These are phyloP conservation scores for Pachyrhizus erosus DNA, from an alignment of 306 rosid genomes.

Conservation along the genomic window DNA sequence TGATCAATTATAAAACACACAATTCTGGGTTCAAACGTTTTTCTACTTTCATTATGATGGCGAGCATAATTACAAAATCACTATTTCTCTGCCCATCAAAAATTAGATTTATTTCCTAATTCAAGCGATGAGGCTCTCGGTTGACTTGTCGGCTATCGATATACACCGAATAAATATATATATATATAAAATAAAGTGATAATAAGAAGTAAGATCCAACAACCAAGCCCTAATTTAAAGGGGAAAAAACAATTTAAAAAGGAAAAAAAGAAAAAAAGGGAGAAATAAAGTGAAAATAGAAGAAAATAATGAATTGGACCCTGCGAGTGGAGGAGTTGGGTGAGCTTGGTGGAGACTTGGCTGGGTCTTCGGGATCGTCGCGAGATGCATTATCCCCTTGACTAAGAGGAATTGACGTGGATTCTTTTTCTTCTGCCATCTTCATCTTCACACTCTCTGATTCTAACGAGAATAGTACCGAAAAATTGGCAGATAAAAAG, in stretches of 20 bases:
- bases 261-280: neutral
- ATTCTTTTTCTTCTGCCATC: slow-evolving; percentile 87
- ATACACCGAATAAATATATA: neutral
- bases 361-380: slow-evolving; percentile 89
- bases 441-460: slow-evolving; percentile 8
- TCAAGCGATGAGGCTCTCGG: neutral
- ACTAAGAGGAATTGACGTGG: slow-evolving; percentile 84
- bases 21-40: neutral
- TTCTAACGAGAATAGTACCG: neutral
- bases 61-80: neutral
- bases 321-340: slow-evolving; percentile 89
- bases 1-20: slow-evolving; percentile 7
- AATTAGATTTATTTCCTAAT: slow-evolving; percentile 19
- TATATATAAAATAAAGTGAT: neutral
- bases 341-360: slow-evolving; percentile 74
- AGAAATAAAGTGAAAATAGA: neutral
- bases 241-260: neutral
- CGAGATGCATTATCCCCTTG: slow-evolving; percentile 69
- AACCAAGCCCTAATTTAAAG: slow-evolving; percentile 32
- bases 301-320: slow-evolving; percentile 44
- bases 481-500: neutral
- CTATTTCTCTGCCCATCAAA: slow-evolving; percentile 1
- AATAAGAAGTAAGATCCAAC: slow-evolving; percentile 29
- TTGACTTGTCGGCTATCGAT: slow-evolving; percentile 9
- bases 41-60: neutral